A percentile compares a stretch with the other conserved stretches of the same genome.
Evolutionary conservation across 805 yeast species (phyloP).

Genomic region (Dipodascus geniculatus): DNA sequence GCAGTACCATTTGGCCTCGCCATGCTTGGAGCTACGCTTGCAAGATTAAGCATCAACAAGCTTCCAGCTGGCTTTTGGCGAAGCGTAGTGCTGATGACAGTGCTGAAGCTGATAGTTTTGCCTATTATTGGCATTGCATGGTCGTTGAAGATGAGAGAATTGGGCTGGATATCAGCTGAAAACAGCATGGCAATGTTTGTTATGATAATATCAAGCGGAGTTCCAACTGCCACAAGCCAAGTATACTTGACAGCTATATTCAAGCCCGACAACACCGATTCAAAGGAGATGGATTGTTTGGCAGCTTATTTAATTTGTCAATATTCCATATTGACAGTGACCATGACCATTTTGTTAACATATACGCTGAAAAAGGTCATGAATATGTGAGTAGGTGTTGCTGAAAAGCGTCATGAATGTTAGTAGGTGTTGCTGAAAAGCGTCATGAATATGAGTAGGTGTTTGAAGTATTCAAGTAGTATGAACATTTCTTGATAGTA

Average conservation of each 20-base stretch:
- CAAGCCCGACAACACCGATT: slow-evolving; percentile 49
- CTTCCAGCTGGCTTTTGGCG: slow-evolving; percentile 59
- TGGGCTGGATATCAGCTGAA: slow-evolving; percentile 50
- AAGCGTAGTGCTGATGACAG: slow-evolving; percentile 45
- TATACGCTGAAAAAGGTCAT: slow-evolving; percentile 37
- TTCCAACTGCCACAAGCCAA: slow-evolving; percentile 83
- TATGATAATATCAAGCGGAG: slow-evolving; percentile 58
- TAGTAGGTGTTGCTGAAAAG: too few relatives aligned
- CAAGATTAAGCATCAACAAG: slow-evolving; percentile 48
- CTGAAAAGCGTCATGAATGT: too few relatives aligned
- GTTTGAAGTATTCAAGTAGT: too few relatives aligned
- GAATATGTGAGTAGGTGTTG: slow-evolving; percentile 1
- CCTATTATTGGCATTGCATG: slow-evolving; percentile 73
- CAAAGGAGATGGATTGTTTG: slow-evolving; percentile 64
- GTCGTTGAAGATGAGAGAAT: slow-evolving; percentile 43
- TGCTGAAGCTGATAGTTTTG: slow-evolving; percentile 48
- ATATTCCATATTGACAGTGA: slow-evolving; percentile 53
- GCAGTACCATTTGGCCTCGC: slow-evolving; percentile 80
- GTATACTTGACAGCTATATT: slow-evolving; percentile 86
- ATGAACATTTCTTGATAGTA: too few relatives aligned
- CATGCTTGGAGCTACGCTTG: slow-evolving; percentile 77
- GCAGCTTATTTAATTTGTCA: slow-evolving; percentile 67
- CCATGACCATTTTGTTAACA: slow-evolving; percentile 65
- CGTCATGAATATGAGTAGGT: too few relatives aligned
- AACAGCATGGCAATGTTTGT: slow-evolving; percentile 59